A percentile compares a stretch with the other conserved stretches of the same genome.
Evolutionary conservation across 2,329 filamentous ascomycete species (phyloP).

Genomic region (Fusarium sp.): DNA sequence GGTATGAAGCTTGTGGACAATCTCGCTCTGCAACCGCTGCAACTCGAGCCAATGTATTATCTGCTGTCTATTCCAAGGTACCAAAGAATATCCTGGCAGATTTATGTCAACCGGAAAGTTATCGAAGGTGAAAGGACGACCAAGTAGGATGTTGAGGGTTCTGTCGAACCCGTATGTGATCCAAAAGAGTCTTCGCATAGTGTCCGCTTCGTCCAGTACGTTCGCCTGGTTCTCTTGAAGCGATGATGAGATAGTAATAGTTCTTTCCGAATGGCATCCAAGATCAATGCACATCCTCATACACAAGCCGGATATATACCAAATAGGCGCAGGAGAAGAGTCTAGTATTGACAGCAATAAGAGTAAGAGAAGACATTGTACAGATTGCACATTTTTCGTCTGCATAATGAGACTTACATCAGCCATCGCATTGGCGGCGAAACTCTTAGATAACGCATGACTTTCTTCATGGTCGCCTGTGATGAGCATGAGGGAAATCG

Average conservation of each 20-base stretch:
- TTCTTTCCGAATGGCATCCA: slow-evolving; percentile 14
- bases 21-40: slow-evolving; percentile 9
- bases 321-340: slow-evolving; percentile 9
- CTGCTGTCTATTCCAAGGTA: not conserved
- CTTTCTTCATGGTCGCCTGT: slow-evolving; percentile 8
- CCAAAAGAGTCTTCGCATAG: slow-evolving; percentile 20
- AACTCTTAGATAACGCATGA: not conserved
- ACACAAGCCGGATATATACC: slow-evolving; percentile 22
- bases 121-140: slow-evolving; percentile 17
- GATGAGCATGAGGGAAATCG: slow-evolving; percentile 15
- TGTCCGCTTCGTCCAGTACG: not conserved
- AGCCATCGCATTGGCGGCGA: slow-evolving; percentile 12
- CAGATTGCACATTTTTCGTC: slow-evolving; percentile 13
- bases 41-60: slow-evolving; percentile 22
- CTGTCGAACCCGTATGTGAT: slow-evolving; percentile 8
- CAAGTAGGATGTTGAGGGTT: slow-evolving; percentile 14
- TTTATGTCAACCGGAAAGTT: not conserved
- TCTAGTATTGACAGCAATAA: slow-evolving; percentile 10
- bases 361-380: slow-evolving; percentile 9
- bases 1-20: slow-evolving; percentile 3
- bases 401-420: slow-evolving; percentile 17
- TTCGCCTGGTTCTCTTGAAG: no score
- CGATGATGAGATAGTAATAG: not conserved
- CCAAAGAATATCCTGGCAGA: not conserved
- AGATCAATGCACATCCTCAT: slow-evolving; percentile 29